A percentile compares a stretch with the other conserved stretches of the same genome.
Conservation (phyloP, 208 protist species). For the Trypanosoma melophagium region DNA sequence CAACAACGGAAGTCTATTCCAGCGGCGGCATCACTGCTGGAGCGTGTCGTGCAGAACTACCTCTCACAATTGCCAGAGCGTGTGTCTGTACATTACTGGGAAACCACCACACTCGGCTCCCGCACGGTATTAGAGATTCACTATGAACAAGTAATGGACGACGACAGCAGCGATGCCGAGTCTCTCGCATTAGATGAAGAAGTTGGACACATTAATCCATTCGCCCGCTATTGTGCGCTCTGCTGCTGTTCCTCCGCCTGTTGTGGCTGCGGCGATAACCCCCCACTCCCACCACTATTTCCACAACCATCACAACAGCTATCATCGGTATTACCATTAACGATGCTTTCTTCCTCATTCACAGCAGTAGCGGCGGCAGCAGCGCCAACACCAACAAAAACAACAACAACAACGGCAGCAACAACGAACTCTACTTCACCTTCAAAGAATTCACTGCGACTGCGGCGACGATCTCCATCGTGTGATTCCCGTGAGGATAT, state of each 20-base stretch:
- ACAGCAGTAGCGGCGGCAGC: not conserved
- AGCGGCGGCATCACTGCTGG: constrained; percentile 45
- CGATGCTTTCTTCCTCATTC: too few relatives aligned
- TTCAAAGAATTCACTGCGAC: constrained; percentile 3
- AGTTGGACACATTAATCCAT: constrained; percentile 70
- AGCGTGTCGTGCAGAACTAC: constrained; percentile 57
- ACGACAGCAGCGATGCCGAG: constrained; percentile 13
- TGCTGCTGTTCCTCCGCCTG: too few relatives aligned
- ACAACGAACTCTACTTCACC: not conserved
- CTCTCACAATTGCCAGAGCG: constrained; percentile 50
- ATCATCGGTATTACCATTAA: too few relatives aligned
- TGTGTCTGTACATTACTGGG: constrained; percentile 49
- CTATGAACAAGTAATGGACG: constrained; percentile 37
- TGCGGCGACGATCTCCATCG: constrained; percentile 11
- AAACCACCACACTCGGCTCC: constrained; percentile 47
- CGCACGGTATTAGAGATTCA: constrained; percentile 55
- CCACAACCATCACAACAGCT: not conserved
- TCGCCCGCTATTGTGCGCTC: constrained; percentile 34
- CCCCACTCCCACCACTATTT: not conserved
- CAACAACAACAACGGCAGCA: constrained; percentile 12
- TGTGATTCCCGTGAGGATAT: constrained; percentile 31
- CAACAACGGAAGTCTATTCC: constrained; percentile 25
- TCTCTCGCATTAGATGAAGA: constrained; percentile 55
- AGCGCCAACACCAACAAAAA: not conserved
- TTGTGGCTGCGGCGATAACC: too few relatives aligned